These are phyloP conservation scores for Asterionellopsis glacialis DNA, from an alignment of 108 stramenopile genomes.

Conservation along the genomic window DNA sequence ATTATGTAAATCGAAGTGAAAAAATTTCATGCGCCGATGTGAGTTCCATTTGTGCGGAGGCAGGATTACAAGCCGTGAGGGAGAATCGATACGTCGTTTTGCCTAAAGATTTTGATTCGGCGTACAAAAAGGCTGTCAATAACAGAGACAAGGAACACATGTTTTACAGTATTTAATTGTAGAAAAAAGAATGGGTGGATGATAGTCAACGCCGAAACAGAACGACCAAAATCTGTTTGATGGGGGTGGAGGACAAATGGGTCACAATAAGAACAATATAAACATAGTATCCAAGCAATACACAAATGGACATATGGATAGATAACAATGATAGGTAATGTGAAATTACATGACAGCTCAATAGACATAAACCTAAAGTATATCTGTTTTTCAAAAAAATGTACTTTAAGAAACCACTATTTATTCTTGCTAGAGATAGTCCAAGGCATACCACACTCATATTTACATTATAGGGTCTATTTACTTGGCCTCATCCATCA, in stretches of 20 bases:
- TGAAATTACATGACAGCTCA: too few relatives aligned
- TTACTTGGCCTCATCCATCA: too few relatives aligned
- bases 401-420: too few relatives aligned
- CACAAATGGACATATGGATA: not conserved
- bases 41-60: slow-evolving; percentile 94
- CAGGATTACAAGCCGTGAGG: slow-evolving; percentile 97
- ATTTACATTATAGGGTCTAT: too few relatives aligned
- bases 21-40: slow-evolving; percentile 96
- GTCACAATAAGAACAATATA: too few relatives aligned
- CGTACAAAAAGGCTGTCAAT: slow-evolving; percentile 98
- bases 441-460: too few relatives aligned
- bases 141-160: slow-evolving; percentile 94
- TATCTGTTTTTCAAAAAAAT: too few relatives aligned
- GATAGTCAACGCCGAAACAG: not conserved
- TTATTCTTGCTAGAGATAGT: too few relatives aligned
- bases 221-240: too few relatives aligned
- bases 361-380: too few relatives aligned
- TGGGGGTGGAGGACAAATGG: too few relatives aligned
- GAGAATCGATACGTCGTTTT: slow-evolving; percentile 98
- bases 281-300: too few relatives aligned
- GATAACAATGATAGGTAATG: not conserved
- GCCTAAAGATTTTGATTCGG: slow-evolving; percentile 96
- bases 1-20: slow-evolving; percentile 98
- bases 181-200: not conserved
- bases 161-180: slow-evolving; percentile 86